phyloP scores from a whole-genome alignment of 2,329 filamentous ascomycete species.

The Trichoderma oligosporum region DNA sequence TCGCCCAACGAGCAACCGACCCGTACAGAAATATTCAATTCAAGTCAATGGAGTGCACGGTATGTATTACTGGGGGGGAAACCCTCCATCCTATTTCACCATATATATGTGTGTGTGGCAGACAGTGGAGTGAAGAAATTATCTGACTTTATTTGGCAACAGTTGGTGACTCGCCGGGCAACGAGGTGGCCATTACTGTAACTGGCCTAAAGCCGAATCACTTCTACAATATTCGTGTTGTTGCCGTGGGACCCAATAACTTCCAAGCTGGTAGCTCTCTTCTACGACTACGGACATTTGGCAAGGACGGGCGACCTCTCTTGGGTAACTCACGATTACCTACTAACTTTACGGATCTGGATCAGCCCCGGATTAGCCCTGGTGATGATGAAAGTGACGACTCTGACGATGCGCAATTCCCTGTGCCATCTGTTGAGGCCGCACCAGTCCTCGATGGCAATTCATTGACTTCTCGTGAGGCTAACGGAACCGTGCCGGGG shows the following conservation, averaged over 20 bases:
- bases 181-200: conserved; percentile 68
- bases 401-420: conserved; percentile 45
- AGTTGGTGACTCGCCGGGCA: conserved; percentile 74
- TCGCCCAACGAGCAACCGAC: conserved; percentile 58
- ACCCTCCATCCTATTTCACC: too few relatives aligned
- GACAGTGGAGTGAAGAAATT: neutral
- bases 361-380: conserved; percentile 39
- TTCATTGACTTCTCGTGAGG: conserved; percentile 61
- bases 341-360: conserved; percentile 53
- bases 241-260: conserved; percentile 85
- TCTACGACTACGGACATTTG: conserved; percentile 76
- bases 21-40: conserved; percentile 82
- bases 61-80: conserved; percentile 41
- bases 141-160: conserved; percentile 8
- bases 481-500: conserved; percentile 43
- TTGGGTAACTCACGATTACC: conserved; percentile 55
- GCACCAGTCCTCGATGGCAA: conserved; percentile 59
- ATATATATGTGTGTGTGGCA: neutral
- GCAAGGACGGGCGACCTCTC: conserved; percentile 59
- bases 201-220: conserved; percentile 80
- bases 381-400: conserved; percentile 44
- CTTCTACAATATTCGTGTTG: conserved; percentile 90
- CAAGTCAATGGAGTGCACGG: conserved; percentile 91
- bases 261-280: conserved; percentile 87
- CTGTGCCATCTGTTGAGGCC: conserved; percentile 58